Evolutionary conservation across 78 protist species (phyloP), one percentile per base, ranked within the genome.

Genomic region (Dictyostelium firmibasis): DNA sequence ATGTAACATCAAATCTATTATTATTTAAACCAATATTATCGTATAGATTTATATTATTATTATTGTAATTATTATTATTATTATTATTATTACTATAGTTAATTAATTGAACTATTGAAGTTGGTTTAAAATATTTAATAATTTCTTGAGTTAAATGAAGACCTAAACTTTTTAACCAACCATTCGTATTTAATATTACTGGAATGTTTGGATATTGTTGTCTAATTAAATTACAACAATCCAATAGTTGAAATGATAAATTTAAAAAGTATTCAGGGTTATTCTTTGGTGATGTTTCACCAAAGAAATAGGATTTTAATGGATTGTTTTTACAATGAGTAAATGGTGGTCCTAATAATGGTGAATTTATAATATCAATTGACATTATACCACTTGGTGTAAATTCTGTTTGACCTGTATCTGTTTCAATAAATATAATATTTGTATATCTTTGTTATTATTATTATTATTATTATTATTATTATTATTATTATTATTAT

Each of bases 351-450:
- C 94, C 94, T 8, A 79, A 47, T n/a, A 89, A n/a, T 69, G 94
- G 94, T 70, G 50, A 62, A 10, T 70, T 70, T 27, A 89, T 31
- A 20, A 89, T 64, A 70, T 89, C 78, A 72, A 89, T 50, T 44
- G 86, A 50, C 9, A 89, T 33, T 53, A 89, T 43, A 13, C 87
- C 94, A 70, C 82, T 50, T 25, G 94, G 94, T 70, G 87, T 81
- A 60, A 89, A 89, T 81, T 89, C 94, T 10, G 78, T 64, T 89
- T 89, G 94, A 41, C 94, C 94, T 44, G 84, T 84, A 81, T 89
- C 94, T 0, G 43, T 33, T 4, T 89, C 94, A 9, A 89, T 35
- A 70, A 81, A 89, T 3, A 89, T 9, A 9, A 89, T 25, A 89
- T 89, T 16, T 13, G 27, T 23, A 41, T 67, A 67, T 7, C 85